Conservation (phyloP, 2,329 filamentous ascomycete genomes). For the Alternaria novae-zelandiae region DNA sequence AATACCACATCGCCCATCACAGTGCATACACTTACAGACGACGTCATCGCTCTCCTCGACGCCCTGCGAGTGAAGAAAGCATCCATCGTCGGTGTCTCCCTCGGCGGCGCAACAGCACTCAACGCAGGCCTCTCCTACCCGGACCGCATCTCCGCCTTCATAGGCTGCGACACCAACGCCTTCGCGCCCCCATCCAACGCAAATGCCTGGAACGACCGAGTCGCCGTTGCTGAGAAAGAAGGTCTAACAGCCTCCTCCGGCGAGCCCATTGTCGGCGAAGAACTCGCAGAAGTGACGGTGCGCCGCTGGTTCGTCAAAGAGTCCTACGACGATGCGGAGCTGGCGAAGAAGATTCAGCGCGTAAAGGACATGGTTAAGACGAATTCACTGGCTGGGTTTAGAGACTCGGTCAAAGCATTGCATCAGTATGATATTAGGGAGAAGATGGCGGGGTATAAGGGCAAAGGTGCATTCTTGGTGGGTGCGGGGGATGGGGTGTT, state of each 20-base stretch:
- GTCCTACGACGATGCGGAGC: slow-evolving; percentile 61
- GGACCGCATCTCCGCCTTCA: slow-evolving; percentile 63
- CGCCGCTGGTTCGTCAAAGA: slow-evolving; percentile 73
- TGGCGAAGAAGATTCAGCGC: slow-evolving; percentile 59
- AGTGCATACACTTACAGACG: slow-evolving; percentile 70
- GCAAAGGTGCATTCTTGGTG: slow-evolving; percentile 72
- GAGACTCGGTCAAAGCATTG: slow-evolving; percentile 70
- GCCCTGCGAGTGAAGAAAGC: slow-evolving; percentile 72
- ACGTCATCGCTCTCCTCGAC: slow-evolving; percentile 70
- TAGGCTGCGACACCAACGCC: slow-evolving; percentile 81
- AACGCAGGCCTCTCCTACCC: slow-evolving; percentile 74
- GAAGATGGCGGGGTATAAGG: slow-evolving; percentile 60
- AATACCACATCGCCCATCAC: slow-evolving; percentile 54
- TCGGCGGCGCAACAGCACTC: slow-evolving; percentile 80
- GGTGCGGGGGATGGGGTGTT: slow-evolving; percentile 77
- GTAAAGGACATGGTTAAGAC: slow-evolving; percentile 72
- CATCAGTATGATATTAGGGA: slow-evolving; percentile 73
- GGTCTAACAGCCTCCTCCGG: slow-evolving; percentile 45
- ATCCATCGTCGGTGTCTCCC: slow-evolving; percentile 75
- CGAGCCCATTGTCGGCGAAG: slow-evolving; percentile 64
- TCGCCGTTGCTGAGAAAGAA: slow-evolving; percentile 69
- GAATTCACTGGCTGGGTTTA: slow-evolving; percentile 75
- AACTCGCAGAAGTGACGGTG: slow-evolving; percentile 74
- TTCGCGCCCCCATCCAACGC: slow-evolving; percentile 75
- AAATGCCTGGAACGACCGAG: slow-evolving; percentile 79